Evolutionary conservation across 345 rosid genomes (phyloP), one percentile per base, ranked within the genome.

Genomic region (Toxicodendron radicans): DNA sequence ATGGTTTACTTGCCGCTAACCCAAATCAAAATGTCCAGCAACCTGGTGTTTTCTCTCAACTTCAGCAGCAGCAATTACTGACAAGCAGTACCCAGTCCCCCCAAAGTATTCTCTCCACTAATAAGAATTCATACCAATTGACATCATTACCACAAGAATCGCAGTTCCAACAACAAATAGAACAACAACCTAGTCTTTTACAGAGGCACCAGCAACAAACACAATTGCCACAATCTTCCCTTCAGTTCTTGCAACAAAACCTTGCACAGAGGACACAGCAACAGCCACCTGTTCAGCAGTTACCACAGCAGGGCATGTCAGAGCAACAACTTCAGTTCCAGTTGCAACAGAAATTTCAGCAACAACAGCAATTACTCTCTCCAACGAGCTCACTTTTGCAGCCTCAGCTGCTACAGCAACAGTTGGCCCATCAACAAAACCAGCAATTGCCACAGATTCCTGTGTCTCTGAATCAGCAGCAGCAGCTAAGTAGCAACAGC

Each of bases 301-400:
- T 83, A 52, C 73, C 87, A 64, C 98, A 82, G 82, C 86, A 89
- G 54, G 81, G 87, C 73, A 85, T 90, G 81, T 79, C 96, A 38
- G 98, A 93, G 48, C 98, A 95, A 73, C 97, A 92, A 79, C 78
- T 88, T 79, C 98, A 91, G 49, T 83, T 86, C 41, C 92, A 90
- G 68, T 70, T 89, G 63, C 75, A 87, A 24, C 92, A 87, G 80
- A 90, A 86, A 74, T 78, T 87, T 73, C 92, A 93, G 82, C 87
- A 89, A 48, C 90, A 84, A 71, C 97, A 88, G 78, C 89, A 87
- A 73, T 79, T 85, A 78, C 82, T 85, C 60, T 82, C 91, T 21
- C 90, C 88, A 0, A 52, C 87, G 41, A 85, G 86, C 79, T 87
- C 90, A 4, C 83, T 83, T 68, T 66, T 91, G 83, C 95, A 83